These are phyloP conservation scores for Microbotryum silenes-acaulis DNA, from an alignment of 1,284 basidiomycete species.

Conservation along the genomic window DNA sequence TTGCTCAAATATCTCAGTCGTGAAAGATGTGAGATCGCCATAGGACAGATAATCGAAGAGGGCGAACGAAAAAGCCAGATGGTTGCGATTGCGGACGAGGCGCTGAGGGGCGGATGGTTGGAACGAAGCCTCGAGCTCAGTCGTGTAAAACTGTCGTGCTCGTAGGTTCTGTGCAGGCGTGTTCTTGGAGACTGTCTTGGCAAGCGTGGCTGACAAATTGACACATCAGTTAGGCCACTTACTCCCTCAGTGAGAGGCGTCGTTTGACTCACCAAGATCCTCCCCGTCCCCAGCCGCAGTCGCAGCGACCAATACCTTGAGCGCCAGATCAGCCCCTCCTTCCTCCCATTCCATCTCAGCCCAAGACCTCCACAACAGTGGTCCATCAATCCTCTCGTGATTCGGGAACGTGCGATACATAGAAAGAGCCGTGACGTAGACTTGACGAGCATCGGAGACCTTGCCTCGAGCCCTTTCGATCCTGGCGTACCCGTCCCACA, in stretches of 20 bases:
- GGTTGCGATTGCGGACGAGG: conserved; percentile 31
- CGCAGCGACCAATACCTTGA: conserved; percentile 54
- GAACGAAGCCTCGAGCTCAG: conserved; percentile 24
- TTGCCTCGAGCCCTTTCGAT: conserved; percentile 67
- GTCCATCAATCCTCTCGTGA: conserved; percentile 25
- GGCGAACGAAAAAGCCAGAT: conserved; percentile 30
- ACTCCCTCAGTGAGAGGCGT: neutral
- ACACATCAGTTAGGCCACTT: neutral
- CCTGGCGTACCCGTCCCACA: conserved; percentile 75
- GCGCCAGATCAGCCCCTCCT: conserved; percentile 51
- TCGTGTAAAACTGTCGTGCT: conserved; percentile 23
- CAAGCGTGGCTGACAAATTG: conserved; percentile 9
- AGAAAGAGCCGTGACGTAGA: conserved; percentile 58
- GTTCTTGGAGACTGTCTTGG: neutral
- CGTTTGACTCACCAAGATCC: conserved; percentile 14
- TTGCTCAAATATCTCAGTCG: conserved; percentile 45
- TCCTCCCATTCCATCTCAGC: conserved; percentile 80
- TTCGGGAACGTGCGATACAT: conserved; percentile 31
- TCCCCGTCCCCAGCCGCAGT: neutral
- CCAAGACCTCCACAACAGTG: conserved; percentile 72
- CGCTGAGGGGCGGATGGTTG: conserved; percentile 28
- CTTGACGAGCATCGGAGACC: conserved; percentile 64
- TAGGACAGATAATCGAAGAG: conserved; percentile 29
- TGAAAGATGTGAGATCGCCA: conserved; percentile 29
- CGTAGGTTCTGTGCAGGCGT: conserved; percentile 25